Evolutionary conservation across 169 alveolate genomes (phyloP), one percentile per base, ranked within the genome.

Genomic region (Cryptosporidium sp.): DNA sequence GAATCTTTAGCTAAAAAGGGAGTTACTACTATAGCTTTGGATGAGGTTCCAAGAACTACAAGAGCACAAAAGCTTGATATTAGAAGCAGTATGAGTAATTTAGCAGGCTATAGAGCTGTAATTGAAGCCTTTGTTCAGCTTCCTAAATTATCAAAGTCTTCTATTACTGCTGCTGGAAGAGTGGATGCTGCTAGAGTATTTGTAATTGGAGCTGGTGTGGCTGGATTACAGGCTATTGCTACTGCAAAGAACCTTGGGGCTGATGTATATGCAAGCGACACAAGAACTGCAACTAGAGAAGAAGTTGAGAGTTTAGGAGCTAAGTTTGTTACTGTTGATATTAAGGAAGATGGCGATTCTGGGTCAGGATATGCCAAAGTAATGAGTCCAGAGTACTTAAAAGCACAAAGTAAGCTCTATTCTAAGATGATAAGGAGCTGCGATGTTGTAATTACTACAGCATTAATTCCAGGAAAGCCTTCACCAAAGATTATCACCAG

Each of bases 131-230:
- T 97, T 86, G 93, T 84, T 45, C 94, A 94, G 48, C 95, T 96
- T 58, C 97, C 98, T 23, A 93, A 96, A 89, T 95, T 96, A 86
- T 92, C 96, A 89, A 94, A 95, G 65, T 94, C 97, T 2, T 94
- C 96, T 37, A 95, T 95, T 85, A 96, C 98, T 29, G 98, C 98
- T 39, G 98, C 98, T 16, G 99, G 98, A 45, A 94, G 93, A 85
- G 93, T 95, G 56, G 97, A 94, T 85, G 98, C 98, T 8, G 98
- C 98, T 23, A 94, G 94, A 71, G 99, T 97, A 60, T 87, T 97
- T 71, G 97, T 97, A 51, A 94, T 97, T 61, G 99, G 99, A 56
- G 99, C 97, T 31, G 99, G 99, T 26, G 99, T 97, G 16, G 99
- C 99, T 7, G 99, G 99, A 12, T 95, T 97, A 42, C 96, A 96